A percentile compares a stretch with the other conserved stretches of the same genome.
phyloP scores from a whole-genome alignment of 2,329 filamentous ascomycete species.

The Waltergamsia citrina region DNA sequence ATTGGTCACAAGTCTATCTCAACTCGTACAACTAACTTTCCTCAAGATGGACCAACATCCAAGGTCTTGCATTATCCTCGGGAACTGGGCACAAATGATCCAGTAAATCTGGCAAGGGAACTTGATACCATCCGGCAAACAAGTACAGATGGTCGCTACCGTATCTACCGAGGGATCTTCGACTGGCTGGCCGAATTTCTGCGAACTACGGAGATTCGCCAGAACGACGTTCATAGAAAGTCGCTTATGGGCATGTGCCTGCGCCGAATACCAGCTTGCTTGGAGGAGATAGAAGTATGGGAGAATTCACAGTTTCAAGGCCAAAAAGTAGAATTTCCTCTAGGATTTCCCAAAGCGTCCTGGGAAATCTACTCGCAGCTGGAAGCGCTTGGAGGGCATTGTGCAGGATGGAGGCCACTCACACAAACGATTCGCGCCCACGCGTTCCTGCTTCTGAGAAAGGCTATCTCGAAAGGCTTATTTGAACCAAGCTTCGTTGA shows the following conservation, averaged over 20 bases:
- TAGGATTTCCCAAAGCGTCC: conserved; percentile 12
- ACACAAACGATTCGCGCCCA: conserved; percentile 22
- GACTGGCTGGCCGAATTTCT: conserved; percentile 18
- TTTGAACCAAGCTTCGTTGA: conserved; percentile 16
- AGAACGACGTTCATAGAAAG: conserved; percentile 13
- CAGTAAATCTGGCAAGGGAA: no score
- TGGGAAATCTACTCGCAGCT: conserved; percentile 23
- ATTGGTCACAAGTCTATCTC: no score
- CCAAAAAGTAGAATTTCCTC: background rate
- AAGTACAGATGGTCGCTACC: conserved; percentile 13
- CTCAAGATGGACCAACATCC: no score
- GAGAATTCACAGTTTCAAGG: conserved; percentile 10
- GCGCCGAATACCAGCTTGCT: conserved; percentile 17
- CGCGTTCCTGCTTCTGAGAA: conserved; percentile 15
- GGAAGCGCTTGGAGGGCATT: conserved; percentile 17
- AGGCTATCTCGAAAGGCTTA: conserved; percentile 18
- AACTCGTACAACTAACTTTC: no score
- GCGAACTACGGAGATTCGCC: conserved; percentile 13
- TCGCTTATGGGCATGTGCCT: conserved; percentile 26
- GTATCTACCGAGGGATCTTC: conserved; percentile 22
- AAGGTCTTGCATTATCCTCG: no score
- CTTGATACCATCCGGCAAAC: conserved; percentile 14
- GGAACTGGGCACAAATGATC: no score
- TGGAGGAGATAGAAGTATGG: conserved; percentile 22
- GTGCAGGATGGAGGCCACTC: conserved; percentile 21